Evolutionary conservation across 2,329 filamentous ascomycete genomes (phyloP).

Genomic region (Trichoderma atrobrunneum): DNA sequence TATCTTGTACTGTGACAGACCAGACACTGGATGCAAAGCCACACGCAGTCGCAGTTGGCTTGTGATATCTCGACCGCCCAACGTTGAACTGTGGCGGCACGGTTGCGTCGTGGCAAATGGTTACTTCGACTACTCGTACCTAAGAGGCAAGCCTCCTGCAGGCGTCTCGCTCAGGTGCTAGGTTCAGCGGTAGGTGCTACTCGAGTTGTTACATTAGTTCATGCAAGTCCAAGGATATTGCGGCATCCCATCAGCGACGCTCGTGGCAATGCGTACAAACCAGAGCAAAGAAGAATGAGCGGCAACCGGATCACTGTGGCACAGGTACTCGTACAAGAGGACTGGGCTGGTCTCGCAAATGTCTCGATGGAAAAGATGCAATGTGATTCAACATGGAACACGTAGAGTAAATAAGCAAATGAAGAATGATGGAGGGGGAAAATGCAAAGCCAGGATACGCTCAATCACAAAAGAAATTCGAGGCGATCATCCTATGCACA

Average conservation of each 20-base stretch:
- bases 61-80: neutral
- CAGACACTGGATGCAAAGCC: neutral
- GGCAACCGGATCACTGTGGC: neutral
- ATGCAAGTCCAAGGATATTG: slow-evolving; percentile 18
- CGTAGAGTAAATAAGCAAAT: slow-evolving; percentile 12
- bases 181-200: slow-evolving; percentile 9
- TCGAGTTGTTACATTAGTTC: slow-evolving; percentile 18
- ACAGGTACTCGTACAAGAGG: neutral
- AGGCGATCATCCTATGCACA: slow-evolving; percentile 14
- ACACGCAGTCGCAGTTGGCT: neutral
- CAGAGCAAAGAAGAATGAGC: neutral
- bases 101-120: slow-evolving; percentile 4
- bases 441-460: neutral
- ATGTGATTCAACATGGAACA: neutral
- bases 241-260: slow-evolving; percentile 6
- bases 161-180: slow-evolving; percentile 1
- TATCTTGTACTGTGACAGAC: neutral
- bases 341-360: neutral
- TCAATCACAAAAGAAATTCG: slow-evolving; percentile 3
- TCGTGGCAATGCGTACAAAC: slow-evolving; percentile 6
- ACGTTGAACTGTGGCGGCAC: neutral
- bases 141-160: slow-evolving; percentile 13
- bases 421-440: neutral
- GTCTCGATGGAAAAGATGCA: neutral
- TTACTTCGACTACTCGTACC: slow-evolving; percentile 1